Percentiles rank a stretch among this genome's conserved stretches.
Conservation (phyloP, 2,329 filamentous ascomycete species). For the Drechslerella coelobrocha region DNA sequence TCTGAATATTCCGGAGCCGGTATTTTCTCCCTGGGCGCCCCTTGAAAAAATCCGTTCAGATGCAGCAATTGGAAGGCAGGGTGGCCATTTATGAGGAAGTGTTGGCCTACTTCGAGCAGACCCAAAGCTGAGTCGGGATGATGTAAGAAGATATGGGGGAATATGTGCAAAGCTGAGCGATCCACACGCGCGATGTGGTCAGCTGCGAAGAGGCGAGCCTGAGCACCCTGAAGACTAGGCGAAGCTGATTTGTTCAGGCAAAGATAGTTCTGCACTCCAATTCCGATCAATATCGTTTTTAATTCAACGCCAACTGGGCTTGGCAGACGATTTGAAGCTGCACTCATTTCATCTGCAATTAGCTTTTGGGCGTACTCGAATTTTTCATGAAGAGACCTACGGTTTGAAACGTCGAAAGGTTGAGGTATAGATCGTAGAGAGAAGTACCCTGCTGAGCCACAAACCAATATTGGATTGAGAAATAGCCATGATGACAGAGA, state of each 20-base stretch:
- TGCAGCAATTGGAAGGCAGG: too few relatives aligned
- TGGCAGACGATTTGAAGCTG: slow-evolving; percentile 6
- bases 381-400: too few relatives aligned
- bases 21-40: background rate
- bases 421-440: too few relatives aligned
- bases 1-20: background rate
- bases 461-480: too few relatives aligned
- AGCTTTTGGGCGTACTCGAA: too few relatives aligned
- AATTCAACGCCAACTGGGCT: background rate
- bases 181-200: background rate
- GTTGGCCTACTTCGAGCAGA: background rate
- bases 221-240: background rate
- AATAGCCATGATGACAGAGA: too few relatives aligned
- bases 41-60: background rate
- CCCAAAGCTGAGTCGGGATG: background rate
- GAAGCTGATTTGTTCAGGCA: background rate
- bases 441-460: too few relatives aligned
- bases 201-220: background rate
- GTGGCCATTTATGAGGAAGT: background rate
- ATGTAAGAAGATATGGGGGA: background rate
- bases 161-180: background rate
- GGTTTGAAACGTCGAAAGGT: too few relatives aligned
- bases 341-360: too few relatives aligned
- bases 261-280: slow-evolving; percentile 9
- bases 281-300: background rate